phyloP scores from a whole-genome alignment of 768 basidiomycete species.

The Rhodocollybia butyracea region DNA sequence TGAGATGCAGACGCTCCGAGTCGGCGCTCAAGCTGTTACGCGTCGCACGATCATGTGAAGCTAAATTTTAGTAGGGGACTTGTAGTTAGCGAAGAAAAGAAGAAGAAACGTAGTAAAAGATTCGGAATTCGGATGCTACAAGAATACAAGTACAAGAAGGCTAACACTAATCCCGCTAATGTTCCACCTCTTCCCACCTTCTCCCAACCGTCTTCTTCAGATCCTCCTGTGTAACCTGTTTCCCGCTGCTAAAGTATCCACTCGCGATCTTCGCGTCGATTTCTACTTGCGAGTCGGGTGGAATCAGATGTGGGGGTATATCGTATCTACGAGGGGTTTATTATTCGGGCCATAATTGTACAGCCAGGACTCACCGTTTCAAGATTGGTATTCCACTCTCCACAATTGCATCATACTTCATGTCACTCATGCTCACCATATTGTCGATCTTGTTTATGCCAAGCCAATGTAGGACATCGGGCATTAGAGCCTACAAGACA shows the following conservation, averaged over 20 bases:
- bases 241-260: constrained; percentile 86
- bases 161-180: too few species aligned
- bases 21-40: too few species aligned
- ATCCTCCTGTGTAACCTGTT: constrained; percentile 74
- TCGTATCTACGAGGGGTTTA: neutral
- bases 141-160: too few species aligned
- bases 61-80: too few species aligned
- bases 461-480: constrained; percentile 93
- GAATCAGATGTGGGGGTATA: constrained; percentile 51
- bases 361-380: constrained; percentile 62
- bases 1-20: too few species aligned
- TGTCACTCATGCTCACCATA: constrained; percentile 90
- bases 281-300: constrained; percentile 87
- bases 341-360: constrained; percentile 15
- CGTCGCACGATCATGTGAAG: too few species aligned
- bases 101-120: too few species aligned
- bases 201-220: constrained; percentile 83
- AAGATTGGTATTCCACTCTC: constrained; percentile 81
- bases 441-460: constrained; percentile 88
- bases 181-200: constrained; percentile 89
- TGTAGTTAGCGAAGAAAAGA: too few species aligned
- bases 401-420: constrained; percentile 94
- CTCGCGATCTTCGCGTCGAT: constrained; percentile 96
- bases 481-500: constrained; percentile 88
- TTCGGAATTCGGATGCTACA: too few species aligned